A percentile compares a stretch with the other conserved stretches of the same genome.
Evolutionary conservation across 2,329 filamentous ascomycete genomes (phyloP).

Genomic region (Hypoxylon sp.): DNA sequence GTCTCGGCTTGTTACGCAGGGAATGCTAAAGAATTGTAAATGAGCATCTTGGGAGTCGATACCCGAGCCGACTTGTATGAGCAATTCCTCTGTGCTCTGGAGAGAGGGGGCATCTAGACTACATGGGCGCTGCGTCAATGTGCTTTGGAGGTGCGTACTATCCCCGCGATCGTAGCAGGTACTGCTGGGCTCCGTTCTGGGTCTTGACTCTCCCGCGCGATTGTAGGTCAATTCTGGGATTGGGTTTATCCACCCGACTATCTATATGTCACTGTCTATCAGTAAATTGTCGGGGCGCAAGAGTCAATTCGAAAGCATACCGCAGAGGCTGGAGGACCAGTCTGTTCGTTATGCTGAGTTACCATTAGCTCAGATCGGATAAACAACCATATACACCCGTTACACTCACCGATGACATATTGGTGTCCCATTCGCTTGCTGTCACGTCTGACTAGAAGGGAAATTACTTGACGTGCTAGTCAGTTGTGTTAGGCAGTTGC

Average conservation of each 20-base stretch:
- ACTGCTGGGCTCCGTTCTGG: background rate
- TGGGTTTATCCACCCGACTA: background rate
- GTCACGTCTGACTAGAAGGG: background rate
- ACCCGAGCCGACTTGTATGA: background rate
- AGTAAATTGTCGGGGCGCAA: background rate
- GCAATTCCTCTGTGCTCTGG: background rate
- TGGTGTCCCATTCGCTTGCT: background rate
- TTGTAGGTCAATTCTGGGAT: background rate
- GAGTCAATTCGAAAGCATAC: background rate
- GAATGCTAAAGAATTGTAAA: slow-evolving; percentile 1
- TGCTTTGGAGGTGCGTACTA: slow-evolving; percentile 1
- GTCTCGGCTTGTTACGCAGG: background rate
- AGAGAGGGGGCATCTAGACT: background rate
- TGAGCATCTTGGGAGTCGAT: background rate
- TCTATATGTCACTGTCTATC: background rate
- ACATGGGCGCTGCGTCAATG: background rate
- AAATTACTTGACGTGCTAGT: background rate
- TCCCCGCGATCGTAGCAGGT: slow-evolving; percentile 2
- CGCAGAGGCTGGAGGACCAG: background rate
- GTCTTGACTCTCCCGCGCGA: background rate
- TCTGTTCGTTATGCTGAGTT: background rate
- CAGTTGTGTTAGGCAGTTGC: background rate
- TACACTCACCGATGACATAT: background rate
- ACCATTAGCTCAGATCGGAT: background rate
- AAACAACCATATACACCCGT: background rate